Evolutionary conservation across 176 grass and related monocot genomes (phyloP), one percentile per base, ranked within the genome.

Genomic region (Eleusine coracana): DNA sequence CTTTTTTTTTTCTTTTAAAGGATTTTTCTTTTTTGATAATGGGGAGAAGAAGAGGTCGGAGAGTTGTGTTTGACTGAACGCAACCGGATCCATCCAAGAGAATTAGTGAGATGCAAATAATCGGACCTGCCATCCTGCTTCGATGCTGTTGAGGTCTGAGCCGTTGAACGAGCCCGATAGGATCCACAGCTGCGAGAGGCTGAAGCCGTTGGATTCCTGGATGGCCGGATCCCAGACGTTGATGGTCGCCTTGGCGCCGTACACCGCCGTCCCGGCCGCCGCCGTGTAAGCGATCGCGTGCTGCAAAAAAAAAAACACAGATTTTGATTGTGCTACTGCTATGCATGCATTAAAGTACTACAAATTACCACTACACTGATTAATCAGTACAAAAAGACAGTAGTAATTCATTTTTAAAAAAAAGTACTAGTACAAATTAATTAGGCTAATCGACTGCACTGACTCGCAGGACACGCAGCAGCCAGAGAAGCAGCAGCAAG

Each of bases 121-220:
- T 0, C 51, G 42, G 90, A 97, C 96, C 96, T 98, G 96, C 96
- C 96, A 98, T 48, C 96, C 96, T 44, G 96, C 96, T 89, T 98
- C 96, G 68, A 98, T 98, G 96, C 96, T 98, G 89, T 98, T 98
- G 88, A 98, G 92, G 87, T 98, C 96, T n/a, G 96, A 92, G 82
- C 96, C 96, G 66, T 98, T 89, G 78, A 98, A 98, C 8, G 96
- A 98, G 75, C 96, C 96, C 2, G 96, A 98, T 74, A 98, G 96
- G 38, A 98, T 82, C 96, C 96, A 98, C 13, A 98, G 78, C 83
- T 98, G 95, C 14, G 95, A 98, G 70, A 98, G 88, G 84, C 95
- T 98, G 87, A 98, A 98, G 82, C 93, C 95, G 63, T 91, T 93
- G 46, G 83, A 74, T 15, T 69, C 82, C 38, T 91, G 78, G 74